A percentile compares a stretch with the other conserved stretches of the same genome.
phyloP scores from a whole-genome alignment of 371 early-diverging fungal species.

The Chytridiales sp. region DNA sequence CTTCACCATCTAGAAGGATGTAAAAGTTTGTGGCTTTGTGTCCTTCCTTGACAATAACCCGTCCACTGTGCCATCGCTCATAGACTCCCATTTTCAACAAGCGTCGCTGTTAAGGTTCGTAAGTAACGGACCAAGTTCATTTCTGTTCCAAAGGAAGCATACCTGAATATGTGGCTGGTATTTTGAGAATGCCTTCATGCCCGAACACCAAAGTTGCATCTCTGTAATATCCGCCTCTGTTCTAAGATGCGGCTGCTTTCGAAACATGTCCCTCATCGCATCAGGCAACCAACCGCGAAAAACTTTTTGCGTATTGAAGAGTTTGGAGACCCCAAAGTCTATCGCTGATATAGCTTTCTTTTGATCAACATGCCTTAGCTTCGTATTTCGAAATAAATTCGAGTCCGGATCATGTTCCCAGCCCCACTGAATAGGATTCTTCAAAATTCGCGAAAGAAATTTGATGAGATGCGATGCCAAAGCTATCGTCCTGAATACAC shows the following conservation, averaged over 20 bases:
- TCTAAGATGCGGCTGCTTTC: slow-evolving; percentile 24
- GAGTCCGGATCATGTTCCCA: slow-evolving; percentile 43
- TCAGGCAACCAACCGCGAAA: slow-evolving; percentile 34
- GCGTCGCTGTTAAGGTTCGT: too few species aligned
- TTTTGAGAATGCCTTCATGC: slow-evolving; percentile 37
- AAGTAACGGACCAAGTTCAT: not conserved
- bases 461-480: slow-evolving; percentile 31
- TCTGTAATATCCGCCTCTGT: slow-evolving; percentile 24
- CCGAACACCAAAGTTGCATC: slow-evolving; percentile 29
- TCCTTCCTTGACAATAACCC: slow-evolving; percentile 31
- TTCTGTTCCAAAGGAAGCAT: not conserved
- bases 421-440: slow-evolving; percentile 41
- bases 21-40: slow-evolving; percentile 33
- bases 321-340: slow-evolving; percentile 32
- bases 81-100: slow-evolving; percentile 28
- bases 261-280: slow-evolving; percentile 29
- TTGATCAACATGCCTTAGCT: slow-evolving; percentile 1
- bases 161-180: slow-evolving; percentile 26
- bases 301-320: slow-evolving; percentile 29
- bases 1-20: slow-evolving; percentile 39
- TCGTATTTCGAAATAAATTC: slow-evolving; percentile 13
- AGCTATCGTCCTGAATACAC: slow-evolving; percentile 12
- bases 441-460: slow-evolving; percentile 33
- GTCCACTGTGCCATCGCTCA: slow-evolving; percentile 32
- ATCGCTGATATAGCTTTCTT: slow-evolving; percentile 17